Evolutionary conservation across 148 eudicot species (phyloP).

Genomic region (Persicaria maculosa): DNA sequence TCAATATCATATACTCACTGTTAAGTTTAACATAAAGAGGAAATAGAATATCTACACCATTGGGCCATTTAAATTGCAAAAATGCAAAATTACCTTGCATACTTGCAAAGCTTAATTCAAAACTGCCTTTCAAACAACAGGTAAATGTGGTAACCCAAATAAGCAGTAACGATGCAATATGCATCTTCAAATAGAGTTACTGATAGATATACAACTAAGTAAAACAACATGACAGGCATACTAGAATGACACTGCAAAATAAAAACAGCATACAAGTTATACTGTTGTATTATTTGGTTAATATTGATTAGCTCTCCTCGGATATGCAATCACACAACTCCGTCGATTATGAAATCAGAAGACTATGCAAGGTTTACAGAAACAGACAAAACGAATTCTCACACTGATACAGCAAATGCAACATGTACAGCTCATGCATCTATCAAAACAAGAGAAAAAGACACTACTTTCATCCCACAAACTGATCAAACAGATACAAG

Average conservation of each 20-base stretch:
- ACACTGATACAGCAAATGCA: not conserved
- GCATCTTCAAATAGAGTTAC: not conserved
- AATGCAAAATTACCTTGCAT: not conserved
- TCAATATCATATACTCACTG: not conserved
- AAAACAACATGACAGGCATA: not conserved
- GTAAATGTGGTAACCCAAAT: not conserved
- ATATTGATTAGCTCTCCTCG: not conserved
- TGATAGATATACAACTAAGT: not conserved
- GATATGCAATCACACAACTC: not conserved
- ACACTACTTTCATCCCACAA: not conserved
- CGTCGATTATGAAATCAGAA: not conserved
- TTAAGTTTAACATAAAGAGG: not conserved
- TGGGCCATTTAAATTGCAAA: not conserved
- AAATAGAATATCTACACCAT: not conserved
- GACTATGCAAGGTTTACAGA: not conserved
- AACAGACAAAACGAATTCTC: not conserved
- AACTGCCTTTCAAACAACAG: not conserved
- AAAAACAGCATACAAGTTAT: not conserved
- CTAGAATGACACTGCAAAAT: not conserved
- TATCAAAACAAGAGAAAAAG: not conserved
- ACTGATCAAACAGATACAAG: slow-evolving; percentile 7
- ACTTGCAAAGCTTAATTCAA: not conserved
- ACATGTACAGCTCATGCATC: not conserved
- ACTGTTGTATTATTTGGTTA: not conserved
- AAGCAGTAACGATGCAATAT: not conserved